Evolutionary conservation across 306 rosid species (phyloP).

Genomic region (Spatholobus suberectus): DNA sequence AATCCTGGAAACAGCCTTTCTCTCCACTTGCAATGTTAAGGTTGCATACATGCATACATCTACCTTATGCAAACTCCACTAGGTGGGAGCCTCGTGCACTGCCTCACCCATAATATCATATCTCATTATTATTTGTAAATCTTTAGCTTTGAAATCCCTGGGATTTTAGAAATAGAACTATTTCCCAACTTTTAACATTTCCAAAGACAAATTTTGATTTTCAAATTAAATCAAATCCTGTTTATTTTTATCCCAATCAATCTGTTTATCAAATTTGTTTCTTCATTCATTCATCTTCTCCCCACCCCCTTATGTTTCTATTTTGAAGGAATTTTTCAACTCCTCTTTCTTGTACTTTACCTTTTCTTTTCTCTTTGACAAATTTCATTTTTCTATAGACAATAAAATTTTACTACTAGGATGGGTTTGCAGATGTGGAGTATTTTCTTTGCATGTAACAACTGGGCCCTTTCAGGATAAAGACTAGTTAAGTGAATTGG

Average conservation of each 20-base stretch:
- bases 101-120: neutral
- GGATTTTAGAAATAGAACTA: neutral
- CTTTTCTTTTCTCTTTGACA: neutral
- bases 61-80: neutral
- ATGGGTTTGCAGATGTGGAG: constrained; percentile 22
- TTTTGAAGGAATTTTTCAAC: neutral
- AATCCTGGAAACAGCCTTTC: neutral
- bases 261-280: neutral
- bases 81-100: neutral
- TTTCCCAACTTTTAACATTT: neutral
- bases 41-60: neutral
- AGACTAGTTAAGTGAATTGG: neutral
- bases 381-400: neutral
- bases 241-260: neutral
- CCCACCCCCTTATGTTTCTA: neutral
- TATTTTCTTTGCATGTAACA: constrained; percentile 18
- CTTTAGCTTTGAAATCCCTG: neutral
- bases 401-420: neutral
- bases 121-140: too few relatives aligned
- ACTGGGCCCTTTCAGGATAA: neutral
- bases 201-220: neutral
- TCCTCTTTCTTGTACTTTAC: neutral
- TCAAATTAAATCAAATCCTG: neutral
- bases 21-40: neutral
- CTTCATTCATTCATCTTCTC: neutral